These are phyloP conservation scores for Dioscorea cayenensis DNA, from an alignment of 116 monocot species.

Conservation along the genomic window DNA sequence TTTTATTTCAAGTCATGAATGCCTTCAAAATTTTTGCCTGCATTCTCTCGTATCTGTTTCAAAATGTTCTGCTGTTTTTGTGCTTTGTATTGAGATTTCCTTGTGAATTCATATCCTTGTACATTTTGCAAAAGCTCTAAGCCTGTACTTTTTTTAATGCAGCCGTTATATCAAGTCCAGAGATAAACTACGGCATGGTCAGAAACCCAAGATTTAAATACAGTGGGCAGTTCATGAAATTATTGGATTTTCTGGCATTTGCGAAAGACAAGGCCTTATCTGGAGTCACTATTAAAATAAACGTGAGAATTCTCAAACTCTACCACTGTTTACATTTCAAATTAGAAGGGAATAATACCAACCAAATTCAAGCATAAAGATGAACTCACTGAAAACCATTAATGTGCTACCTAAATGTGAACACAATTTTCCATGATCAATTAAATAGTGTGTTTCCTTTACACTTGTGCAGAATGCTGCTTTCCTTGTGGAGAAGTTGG, in stretches of 20 bases:
- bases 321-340: conserved; percentile 13
- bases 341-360: neutral
- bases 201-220: conserved; percentile 24
- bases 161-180: conserved; percentile 30
- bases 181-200: neutral
- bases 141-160: conserved; percentile 7
- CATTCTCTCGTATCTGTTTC: neutral
- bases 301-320: conserved; percentile 1
- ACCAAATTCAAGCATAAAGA: no score
- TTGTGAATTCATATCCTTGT: neutral
- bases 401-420: conserved; percentile 12
- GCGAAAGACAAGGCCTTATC: conserved; percentile 11
- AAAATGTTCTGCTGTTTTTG: neutral
- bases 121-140: neutral
- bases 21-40: neutral
- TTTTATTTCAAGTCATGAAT: no score
- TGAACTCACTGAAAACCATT: no score
- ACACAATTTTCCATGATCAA: neutral
- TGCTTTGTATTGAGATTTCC: neutral
- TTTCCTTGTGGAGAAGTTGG: conserved; percentile 54
- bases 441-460: conserved; percentile 36
- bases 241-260: conserved; percentile 33
- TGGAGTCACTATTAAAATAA: conserved; percentile 17
- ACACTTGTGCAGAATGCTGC: conserved; percentile 43
- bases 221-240: conserved; percentile 22